Conservation (phyloP, 108 stramenopile species). For the Epithemia pelagica region DNA sequence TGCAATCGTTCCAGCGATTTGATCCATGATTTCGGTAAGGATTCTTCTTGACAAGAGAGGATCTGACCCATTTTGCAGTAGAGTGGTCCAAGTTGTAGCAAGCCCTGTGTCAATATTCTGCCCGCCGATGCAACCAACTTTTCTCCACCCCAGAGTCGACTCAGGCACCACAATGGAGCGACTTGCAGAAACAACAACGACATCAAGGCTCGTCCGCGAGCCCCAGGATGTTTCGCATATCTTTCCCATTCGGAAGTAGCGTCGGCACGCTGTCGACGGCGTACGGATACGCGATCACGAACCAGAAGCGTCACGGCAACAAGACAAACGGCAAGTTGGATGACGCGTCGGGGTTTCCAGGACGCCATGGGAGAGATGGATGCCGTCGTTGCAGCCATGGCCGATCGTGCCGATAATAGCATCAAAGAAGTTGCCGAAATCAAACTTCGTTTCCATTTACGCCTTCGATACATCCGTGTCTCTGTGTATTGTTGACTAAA, state of each 20-base stretch:
- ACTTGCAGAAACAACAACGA: slow-evolving; percentile 8
- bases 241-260: slow-evolving; percentile 81
- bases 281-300: neutral
- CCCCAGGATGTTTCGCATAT: slow-evolving; percentile 63
- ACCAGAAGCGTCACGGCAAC: neutral
- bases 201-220: slow-evolving; percentile 32
- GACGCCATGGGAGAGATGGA: neutral
- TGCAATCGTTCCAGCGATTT: slow-evolving; percentile 82
- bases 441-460: no score
- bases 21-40: slow-evolving; percentile 84
- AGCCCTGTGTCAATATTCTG: slow-evolving; percentile 46
- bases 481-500: no score
- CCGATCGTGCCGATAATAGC: neutral
- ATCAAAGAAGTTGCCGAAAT: neutral
- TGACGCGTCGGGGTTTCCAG: neutral
- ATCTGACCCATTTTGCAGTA: slow-evolving; percentile 94
- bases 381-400: neutral
- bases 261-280: slow-evolving; percentile 43
- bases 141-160: slow-evolving; percentile 1
- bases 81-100: slow-evolving; percentile 78
- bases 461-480: no score
- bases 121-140: slow-evolving; percentile 22
- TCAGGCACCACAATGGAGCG: slow-evolving; percentile 9
- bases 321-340: neutral
- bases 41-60: slow-evolving; percentile 77